Evolutionary conservation across 495 filamentous ascomycete species (phyloP).

Genomic region (Trichocladium uniseriatum): DNA sequence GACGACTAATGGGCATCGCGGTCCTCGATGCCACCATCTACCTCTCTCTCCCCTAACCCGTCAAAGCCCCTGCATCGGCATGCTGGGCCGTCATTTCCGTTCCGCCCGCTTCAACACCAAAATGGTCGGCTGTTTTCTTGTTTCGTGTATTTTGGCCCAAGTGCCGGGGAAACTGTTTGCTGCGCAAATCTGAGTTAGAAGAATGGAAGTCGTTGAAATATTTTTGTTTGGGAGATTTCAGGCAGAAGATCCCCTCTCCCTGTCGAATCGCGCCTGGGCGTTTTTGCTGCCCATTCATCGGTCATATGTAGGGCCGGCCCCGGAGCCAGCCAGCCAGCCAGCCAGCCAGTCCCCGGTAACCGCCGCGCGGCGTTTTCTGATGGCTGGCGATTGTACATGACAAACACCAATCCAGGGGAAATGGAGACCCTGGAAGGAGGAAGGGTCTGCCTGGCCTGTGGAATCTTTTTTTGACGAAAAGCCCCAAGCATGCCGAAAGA

Average conservation of each 20-base stretch:
- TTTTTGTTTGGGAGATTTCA: not conserved
- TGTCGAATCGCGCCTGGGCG: not conserved
- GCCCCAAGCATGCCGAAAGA: too few species aligned
- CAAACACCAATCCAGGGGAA: too few species aligned
- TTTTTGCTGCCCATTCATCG: not conserved
- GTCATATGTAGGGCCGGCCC: slow-evolving; percentile 8
- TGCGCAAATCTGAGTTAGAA: too few species aligned
- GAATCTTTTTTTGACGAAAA: too few species aligned
- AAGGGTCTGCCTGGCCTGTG: too few species aligned
- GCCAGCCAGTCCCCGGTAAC: too few species aligned
- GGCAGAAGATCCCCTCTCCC: not conserved
- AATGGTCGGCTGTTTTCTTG: not conserved
- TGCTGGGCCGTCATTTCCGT: not conserved
- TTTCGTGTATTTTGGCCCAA: too few species aligned
- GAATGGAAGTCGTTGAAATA: too few species aligned
- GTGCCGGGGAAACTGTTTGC: too few species aligned
- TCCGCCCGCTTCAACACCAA: not conserved
- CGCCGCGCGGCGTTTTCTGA: too few species aligned
- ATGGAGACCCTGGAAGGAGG: too few species aligned
- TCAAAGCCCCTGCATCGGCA: not conserved
- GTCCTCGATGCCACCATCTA: not conserved
- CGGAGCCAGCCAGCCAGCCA: not conserved
- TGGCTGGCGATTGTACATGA: too few species aligned
- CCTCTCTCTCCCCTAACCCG: not conserved
- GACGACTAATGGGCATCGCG: slow-evolving; percentile 11